Percentiles rank a stretch among this genome's conserved stretches.
phyloP scores from a whole-genome alignment of 1,139 yeast species.

The Meyerozyma sp. region DNA sequence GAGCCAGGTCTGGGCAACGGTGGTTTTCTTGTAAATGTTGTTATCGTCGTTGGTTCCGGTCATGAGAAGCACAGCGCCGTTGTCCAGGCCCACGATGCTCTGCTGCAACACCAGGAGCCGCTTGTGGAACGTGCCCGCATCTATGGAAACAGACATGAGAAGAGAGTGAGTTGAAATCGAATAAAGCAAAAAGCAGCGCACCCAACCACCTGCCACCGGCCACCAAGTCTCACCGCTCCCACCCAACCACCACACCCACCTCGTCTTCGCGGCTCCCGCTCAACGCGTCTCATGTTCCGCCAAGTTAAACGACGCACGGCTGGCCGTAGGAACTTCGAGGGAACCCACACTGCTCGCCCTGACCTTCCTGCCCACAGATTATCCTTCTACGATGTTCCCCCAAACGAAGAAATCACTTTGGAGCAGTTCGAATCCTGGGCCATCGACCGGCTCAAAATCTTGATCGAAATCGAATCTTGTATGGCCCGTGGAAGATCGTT shows the following conservation, averaged over 20 bases:
- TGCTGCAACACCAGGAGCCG: conserved; percentile 38
- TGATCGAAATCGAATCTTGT: conserved; percentile 80
- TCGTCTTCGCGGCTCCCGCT: neutral
- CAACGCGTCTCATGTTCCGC: conserved; percentile 50
- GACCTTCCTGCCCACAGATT: conserved; percentile 30
- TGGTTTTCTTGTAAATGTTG: conserved; percentile 85
- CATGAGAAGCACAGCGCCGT: conserved; percentile 54
- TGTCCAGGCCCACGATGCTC: conserved; percentile 32
- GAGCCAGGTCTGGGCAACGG: conserved; percentile 87
- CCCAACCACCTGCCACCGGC: too few relatives aligned
- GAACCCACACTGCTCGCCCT: conserved; percentile 11
- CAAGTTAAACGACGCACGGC: conserved; percentile 72
- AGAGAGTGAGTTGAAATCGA: neutral
- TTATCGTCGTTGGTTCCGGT: conserved; percentile 85
- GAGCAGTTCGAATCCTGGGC: conserved; percentile 97
- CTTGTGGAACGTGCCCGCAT: conserved; percentile 33
- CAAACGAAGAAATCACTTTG: conserved; percentile 76
- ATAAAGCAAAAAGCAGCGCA: too few relatives aligned
- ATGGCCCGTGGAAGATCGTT: conserved; percentile 57
- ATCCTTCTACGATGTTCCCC: conserved; percentile 70
- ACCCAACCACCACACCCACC: neutral
- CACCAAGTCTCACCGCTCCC: neutral
- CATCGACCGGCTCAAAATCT: conserved; percentile 76
- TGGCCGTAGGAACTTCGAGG: conserved; percentile 66
- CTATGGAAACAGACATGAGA: conserved; percentile 28